Evolutionary conservation across 352 stramenopile species (phyloP).

Genomic region (Globisporangium cystogenes): DNA sequence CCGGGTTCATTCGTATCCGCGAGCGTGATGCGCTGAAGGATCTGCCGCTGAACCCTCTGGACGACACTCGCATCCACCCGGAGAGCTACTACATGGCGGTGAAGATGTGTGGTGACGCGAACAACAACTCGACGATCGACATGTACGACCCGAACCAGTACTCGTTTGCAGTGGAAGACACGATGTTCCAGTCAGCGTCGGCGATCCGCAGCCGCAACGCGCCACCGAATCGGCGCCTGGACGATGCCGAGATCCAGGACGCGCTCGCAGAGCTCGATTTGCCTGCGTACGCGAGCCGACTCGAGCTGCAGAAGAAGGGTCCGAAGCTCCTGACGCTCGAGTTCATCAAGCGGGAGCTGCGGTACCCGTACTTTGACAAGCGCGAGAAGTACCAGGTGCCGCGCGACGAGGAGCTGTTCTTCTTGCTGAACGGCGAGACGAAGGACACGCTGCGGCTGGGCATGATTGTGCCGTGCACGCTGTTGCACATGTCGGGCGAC

Average conservation of each 20-base stretch:
- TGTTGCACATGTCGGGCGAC: conserved; percentile 79
- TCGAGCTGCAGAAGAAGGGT: conserved; percentile 89
- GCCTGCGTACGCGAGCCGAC: conserved; percentile 74
- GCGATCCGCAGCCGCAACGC: conserved; percentile 69
- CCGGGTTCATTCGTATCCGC: conserved; percentile 83
- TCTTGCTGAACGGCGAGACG: conserved; percentile 82
- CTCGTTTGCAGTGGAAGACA: conserved; percentile 88
- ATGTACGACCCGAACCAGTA: conserved; percentile 91
- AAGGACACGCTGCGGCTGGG: conserved; percentile 70
- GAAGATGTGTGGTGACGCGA: conserved; percentile 88
- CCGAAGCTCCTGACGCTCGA: conserved; percentile 83
- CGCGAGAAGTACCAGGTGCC: conserved; percentile 80
- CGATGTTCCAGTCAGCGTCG: conserved; percentile 87
- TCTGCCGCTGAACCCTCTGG: conserved; percentile 76
- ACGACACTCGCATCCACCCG: conserved; percentile 86
- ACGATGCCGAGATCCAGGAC: conserved; percentile 83
- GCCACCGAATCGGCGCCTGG: conserved; percentile 44
- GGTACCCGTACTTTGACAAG: conserved; percentile 89
- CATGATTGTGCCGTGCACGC: conserved; percentile 84
- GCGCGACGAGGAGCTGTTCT: conserved; percentile 83
- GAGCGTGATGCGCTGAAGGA: conserved; percentile 83
- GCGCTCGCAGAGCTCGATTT: conserved; percentile 82
- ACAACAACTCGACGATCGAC: conserved; percentile 90
- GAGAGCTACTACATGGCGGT: conserved; percentile 92
- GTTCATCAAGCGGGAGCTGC: conserved; percentile 87